Evolutionary conservation across 2,329 filamentous ascomycete species (phyloP), one percentile per base, ranked within the genome.

Genomic region (Ustulina deusta): DNA sequence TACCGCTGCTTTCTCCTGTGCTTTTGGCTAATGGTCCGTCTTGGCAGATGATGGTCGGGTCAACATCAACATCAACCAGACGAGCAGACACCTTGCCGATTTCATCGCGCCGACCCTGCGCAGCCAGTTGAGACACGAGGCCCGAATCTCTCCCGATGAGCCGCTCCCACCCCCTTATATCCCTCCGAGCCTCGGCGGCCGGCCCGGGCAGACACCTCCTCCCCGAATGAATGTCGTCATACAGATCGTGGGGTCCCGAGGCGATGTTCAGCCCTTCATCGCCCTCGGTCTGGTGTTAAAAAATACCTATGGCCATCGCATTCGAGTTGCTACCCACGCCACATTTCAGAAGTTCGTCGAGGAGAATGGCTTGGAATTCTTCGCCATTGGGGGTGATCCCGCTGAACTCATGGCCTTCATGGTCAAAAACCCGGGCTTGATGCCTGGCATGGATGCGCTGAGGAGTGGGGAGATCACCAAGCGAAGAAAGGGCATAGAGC

Each of bases 51-150:
- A 94, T 80, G 93, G 93, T 27, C 88, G 93, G 75, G 85, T 96
- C 73, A 89, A 93, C 75, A 93, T 96, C 81, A 90, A 89, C 69
- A 93, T 96, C 80, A 89, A 91, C 75, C 90, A 93, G 77, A 90
- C 88, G 72, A 89, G 86, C 72, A 82, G 85, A 62, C 86, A 86
- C 62, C 82, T 95, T 3, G 88, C 91, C 1, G 87, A 89, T 67
- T 82, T 94, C 13, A 84, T 94, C 29, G 85, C 87, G 0, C 90
- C 91, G 2, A 87, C 89, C 7, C 77, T 94, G 46, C 80, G 85
- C 68, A 83, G 84, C 69, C 85, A 91, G 73, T 79, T 89, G 25
- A 81, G 83, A 40, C 80, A 85, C 49, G 84, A 89, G 61, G 81
- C 71, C 29, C 75, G 75, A 13, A 40, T 62, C 40, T 71, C 74